A percentile compares a stretch with the other conserved stretches of the same genome.
phyloP scores from a whole-genome alignment of 352 stramenopile species.

The Peronospora farinosa region DNA sequence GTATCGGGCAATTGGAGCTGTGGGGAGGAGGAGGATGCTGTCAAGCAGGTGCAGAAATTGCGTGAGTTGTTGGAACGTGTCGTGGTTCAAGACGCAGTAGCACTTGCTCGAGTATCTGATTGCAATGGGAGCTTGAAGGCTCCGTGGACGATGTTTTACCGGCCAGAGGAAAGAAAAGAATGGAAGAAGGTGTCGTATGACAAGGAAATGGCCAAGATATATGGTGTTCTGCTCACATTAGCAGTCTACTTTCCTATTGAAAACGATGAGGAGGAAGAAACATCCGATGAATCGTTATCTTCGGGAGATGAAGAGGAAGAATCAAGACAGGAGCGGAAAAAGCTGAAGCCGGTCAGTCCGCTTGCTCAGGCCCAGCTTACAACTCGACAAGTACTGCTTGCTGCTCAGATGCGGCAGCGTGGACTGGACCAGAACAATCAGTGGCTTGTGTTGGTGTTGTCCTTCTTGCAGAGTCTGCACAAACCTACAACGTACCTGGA shows the following conservation, averaged over 20 bases:
- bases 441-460: slow-evolving; percentile 44
- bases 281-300: slow-evolving; percentile 37
- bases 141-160: slow-evolving; percentile 55
- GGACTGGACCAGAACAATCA: slow-evolving; percentile 18
- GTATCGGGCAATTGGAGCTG: slow-evolving; percentile 35
- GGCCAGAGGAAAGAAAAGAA: slow-evolving; percentile 28
- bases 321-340: slow-evolving; percentile 5
- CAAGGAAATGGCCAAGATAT: slow-evolving; percentile 46
- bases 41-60: slow-evolving; percentile 33
- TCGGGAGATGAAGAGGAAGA: slow-evolving; percentile 29
- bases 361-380: slow-evolving; percentile 32
- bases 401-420: slow-evolving; percentile 34
- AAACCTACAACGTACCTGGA: slow-evolving; percentile 41
- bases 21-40: slow-evolving; percentile 10
- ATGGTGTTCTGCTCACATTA: slow-evolving; percentile 38
- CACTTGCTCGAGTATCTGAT: slow-evolving; percentile 6
- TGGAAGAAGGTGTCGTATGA: slow-evolving; percentile 31
- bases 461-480: slow-evolving; percentile 33
- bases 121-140: slow-evolving; percentile 8
- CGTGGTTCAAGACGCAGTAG: slow-evolving; percentile 31
- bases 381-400: slow-evolving; percentile 35
- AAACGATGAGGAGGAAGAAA: slow-evolving; percentile 30
- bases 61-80: slow-evolving; percentile 40
- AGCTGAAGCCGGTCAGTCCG: slow-evolving; percentile 18
- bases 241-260: slow-evolving; percentile 49